A percentile compares a stretch with the other conserved stretches of the same genome.
Conservation (phyloP, 306 rosid species). For the Trichosanthes truncata region DNA sequence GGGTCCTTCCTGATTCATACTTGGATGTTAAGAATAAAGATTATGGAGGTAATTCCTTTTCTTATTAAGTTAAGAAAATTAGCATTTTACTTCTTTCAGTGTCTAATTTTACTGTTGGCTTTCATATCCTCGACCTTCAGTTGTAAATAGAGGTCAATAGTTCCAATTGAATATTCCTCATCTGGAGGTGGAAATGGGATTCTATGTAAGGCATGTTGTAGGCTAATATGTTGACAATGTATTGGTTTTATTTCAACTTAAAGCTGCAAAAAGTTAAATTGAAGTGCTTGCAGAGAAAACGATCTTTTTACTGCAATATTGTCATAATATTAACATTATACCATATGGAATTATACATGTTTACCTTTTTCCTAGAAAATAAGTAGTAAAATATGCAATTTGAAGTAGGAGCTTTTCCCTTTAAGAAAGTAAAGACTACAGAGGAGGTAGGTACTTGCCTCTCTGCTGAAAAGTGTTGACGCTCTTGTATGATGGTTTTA, state of each 20-base stretch:
- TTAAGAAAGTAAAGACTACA: too few relatives aligned
- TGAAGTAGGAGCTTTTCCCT: not conserved
- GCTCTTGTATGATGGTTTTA: not conserved
- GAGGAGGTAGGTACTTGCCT: not conserved
- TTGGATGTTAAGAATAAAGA: slow-evolving; percentile 85
- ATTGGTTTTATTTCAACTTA: not conserved
- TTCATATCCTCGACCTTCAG: not conserved
- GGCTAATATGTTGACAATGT: not conserved
- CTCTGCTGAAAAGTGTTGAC: not conserved
- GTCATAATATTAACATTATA: not conserved
- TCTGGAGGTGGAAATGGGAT: not conserved
- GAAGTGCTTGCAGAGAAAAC: not conserved
- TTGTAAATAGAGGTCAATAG: not conserved
- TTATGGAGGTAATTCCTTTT: slow-evolving; percentile 69
- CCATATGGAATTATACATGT: not conserved
- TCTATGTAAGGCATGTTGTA: not conserved
- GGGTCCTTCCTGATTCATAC: slow-evolving; percentile 99
- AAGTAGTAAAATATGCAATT: not conserved
- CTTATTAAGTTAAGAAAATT: not conserved
- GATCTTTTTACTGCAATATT: not conserved
- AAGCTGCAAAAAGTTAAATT: not conserved
- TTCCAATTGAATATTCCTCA: not conserved
- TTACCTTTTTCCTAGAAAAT: not conserved
- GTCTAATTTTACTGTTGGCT: not conserved
- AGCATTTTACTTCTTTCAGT: not conserved